Percentiles rank a stretch among this genome's conserved stretches.
These are phyloP conservation scores for Stachybotrys chlorohalonatus DNA, from an alignment of 2,329 filamentous ascomycete species.

Conservation along the genomic window DNA sequence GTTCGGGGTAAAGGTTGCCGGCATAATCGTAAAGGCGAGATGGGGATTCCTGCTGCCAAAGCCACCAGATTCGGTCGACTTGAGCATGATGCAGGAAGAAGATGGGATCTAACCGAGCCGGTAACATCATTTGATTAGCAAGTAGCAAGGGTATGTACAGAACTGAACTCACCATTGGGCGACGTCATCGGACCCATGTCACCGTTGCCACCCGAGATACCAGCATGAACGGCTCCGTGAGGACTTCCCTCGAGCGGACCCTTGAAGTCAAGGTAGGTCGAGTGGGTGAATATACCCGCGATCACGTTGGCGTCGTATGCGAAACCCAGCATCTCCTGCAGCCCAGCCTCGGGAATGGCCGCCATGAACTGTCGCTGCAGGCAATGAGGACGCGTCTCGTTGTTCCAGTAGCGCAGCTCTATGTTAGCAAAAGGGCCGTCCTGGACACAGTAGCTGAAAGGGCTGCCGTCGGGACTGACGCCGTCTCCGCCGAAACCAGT, in stretches of 20 bases:
- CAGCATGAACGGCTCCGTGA: not conserved
- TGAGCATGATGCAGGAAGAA: slow-evolving; percentile 3
- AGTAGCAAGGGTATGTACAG: not conserved
- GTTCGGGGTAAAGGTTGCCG: not conserved
- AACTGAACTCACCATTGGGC: not conserved
- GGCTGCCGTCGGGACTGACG: not conserved
- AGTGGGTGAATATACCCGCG: not conserved
- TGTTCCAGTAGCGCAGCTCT: not conserved
- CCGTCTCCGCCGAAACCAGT: slow-evolving; percentile 1
- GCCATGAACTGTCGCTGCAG: not conserved
- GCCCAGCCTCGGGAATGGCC: not conserved
- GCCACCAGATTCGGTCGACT: slow-evolving; percentile 4
- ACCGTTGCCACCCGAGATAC: not conserved
- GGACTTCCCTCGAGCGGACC: not conserved
- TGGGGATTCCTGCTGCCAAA: slow-evolving; percentile 4
- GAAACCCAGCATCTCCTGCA: slow-evolving; percentile 1
- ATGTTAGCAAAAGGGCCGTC: not conserved
- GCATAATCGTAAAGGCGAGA: not conserved
- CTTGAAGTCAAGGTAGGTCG: not conserved
- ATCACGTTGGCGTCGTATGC: not conserved
- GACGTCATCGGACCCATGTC: slow-evolving; percentile 1
- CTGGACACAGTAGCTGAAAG: not conserved
- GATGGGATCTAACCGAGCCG: not conserved
- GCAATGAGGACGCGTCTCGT: not conserved
- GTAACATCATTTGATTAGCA: not conserved